Base-by-base conservation (phyloP, 169 alveolate genomes). In the Hammondia hammondi region DNA sequence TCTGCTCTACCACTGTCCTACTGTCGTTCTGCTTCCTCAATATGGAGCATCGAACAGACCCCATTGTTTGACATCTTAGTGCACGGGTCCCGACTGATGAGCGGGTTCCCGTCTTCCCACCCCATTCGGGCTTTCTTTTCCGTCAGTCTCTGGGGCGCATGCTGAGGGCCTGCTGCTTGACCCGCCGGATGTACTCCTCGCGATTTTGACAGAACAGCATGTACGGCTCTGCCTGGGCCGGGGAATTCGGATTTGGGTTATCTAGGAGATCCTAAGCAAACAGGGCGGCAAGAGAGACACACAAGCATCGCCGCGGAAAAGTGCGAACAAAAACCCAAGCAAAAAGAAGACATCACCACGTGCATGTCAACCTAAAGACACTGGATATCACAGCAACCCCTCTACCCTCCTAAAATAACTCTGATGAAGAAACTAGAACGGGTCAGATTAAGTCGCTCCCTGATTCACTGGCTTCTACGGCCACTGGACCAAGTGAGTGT, bases 201-300 rank as follows among this genome's bases (percentile, higher is more conserved):
- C 98, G 97, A 97, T 99, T 99, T 88, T 98, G 98, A 72, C 98
- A 97, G 96, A 97, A 99, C 57, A 99, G 96, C 84, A 97, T 97
- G 95, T 98, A 98, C 0, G 99, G 99, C 73, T 99, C 99, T 17
- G 99, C 99, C 95, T 98, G 95, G 5, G 99, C 99, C 21, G 99
- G 99, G 17, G 99, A 98, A 37, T 98, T 96, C 3, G 99, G 98
- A 90, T 99, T 99, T 9, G 99, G 99, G 96, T 98, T 98, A 95
- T 98, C 99, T 82, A 99, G 97, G 57, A 99, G 98, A 90, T 99
- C 99, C 98, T 98, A 96, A 46, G 82, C 21, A 57, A 29, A 21
- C 9, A 24, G 61, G 19, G 24, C 61, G 61, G 61, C 24, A 52
- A 4, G 19, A 10, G 19, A 4, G 61, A 52, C 10, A 52, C 61